phyloP scores from a whole-genome alignment of 495 filamentous ascomycete genomes.

The Penicillium tannophilum region DNA sequence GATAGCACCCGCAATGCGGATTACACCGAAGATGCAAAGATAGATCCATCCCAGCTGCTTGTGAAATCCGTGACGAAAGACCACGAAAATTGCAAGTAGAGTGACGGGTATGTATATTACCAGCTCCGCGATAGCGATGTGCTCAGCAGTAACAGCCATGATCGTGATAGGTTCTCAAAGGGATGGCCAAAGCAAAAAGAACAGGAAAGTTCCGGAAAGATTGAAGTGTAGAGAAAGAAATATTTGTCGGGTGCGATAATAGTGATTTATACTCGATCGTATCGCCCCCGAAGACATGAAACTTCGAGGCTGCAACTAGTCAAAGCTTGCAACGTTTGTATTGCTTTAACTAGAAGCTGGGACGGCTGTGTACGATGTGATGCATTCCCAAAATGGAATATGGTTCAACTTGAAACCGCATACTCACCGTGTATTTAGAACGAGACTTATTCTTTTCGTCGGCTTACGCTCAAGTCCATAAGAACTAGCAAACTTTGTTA shows the following conservation, averaged over 20 bases:
- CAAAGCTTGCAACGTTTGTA: background rate
- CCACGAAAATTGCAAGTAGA: constrained; percentile 14
- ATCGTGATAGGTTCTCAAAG: background rate
- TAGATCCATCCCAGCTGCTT: constrained; percentile 25
- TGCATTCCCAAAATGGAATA: background rate
- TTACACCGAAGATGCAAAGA: constrained; percentile 16
- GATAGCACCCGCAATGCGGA: constrained; percentile 20
- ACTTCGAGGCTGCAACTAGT: background rate
- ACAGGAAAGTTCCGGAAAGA: no score
- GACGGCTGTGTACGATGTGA: background rate
- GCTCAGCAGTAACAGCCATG: constrained; percentile 18
- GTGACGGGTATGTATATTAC: constrained; percentile 21
- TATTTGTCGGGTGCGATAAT: background rate
- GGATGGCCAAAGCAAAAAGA: background rate
- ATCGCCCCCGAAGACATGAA: no score
- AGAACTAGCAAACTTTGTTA: no score
- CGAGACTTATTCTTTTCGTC: no score
- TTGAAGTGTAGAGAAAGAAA: background rate
- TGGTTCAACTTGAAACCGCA: background rate
- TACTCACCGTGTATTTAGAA: no score
- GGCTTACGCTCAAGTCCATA: no score
- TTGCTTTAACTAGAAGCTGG: background rate
- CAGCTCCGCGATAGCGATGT: constrained; percentile 21
- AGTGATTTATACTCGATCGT: background rate
- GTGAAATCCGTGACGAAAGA: constrained; percentile 19